These are phyloP conservation scores for Spinacia oleracea DNA, from an alignment of 179 eudicot genomes.

Conservation along the genomic window DNA sequence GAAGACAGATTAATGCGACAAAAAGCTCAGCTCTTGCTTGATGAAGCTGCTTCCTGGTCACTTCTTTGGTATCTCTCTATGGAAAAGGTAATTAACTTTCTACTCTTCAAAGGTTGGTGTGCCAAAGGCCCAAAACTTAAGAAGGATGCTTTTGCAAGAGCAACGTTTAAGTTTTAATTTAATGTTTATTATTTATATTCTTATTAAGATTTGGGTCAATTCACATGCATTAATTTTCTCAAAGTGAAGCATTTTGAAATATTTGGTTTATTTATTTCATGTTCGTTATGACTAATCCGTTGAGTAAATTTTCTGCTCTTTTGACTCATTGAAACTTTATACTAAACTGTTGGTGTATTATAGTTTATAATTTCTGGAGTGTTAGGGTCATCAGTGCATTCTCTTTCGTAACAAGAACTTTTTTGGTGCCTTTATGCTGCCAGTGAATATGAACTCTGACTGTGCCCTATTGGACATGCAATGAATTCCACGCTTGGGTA, in stretches of 20 bases:
- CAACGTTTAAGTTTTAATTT: neutral
- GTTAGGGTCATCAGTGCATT: neutral
- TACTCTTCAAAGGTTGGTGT: conserved; percentile 19
- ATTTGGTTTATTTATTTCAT: neutral
- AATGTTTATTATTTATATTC: too few species aligned
- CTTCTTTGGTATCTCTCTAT: conserved; percentile 91
- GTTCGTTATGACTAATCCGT: neutral
- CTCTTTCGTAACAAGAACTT: neutral
- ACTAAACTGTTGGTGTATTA: neutral
- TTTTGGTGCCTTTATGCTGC: neutral
- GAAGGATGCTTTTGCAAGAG: neutral
- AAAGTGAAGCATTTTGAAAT: neutral
- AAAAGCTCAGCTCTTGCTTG: conserved; percentile 78
- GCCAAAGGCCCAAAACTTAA: neutral
- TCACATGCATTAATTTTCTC: neutral
- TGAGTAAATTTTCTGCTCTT: neutral
- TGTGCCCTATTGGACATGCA: neutral
- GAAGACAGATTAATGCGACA: conserved; percentile 89
- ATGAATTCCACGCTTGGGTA: neutral
- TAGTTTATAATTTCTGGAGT: neutral
- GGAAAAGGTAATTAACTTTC: conserved; percentile 73
- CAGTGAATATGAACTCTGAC: neutral
- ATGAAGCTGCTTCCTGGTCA: conserved; percentile 99
- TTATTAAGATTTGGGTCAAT: neutral
- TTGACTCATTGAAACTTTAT: too few species aligned